Conservation (phyloP, 805 yeast species). For the Lachancea fermentati region DNA sequence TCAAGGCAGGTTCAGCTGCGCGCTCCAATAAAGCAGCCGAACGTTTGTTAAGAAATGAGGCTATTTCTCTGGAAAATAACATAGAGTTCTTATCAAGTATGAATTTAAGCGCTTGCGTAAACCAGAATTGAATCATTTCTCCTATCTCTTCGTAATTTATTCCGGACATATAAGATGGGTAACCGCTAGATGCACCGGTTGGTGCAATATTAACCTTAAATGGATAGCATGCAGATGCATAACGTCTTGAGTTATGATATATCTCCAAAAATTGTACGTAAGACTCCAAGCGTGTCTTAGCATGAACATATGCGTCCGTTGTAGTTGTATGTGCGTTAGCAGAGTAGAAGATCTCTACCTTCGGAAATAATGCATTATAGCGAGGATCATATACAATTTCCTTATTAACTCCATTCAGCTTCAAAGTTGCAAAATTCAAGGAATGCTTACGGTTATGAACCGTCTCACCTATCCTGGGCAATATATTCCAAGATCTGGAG, state of each 20-base stretch:
- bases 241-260: conserved; percentile 18
- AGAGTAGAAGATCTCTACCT: conserved; percentile 23
- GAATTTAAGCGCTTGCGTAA: conserved; percentile 19
- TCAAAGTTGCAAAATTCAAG: conserved; percentile 18
- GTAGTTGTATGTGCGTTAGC: conserved; percentile 22
- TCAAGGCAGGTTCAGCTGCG: background rate
- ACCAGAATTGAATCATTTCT: conserved; percentile 24
- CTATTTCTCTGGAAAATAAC: conserved; percentile 24
- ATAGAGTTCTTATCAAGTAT: conserved; percentile 23
- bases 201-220: conserved; percentile 4
- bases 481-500: conserved; percentile 18
- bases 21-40: background rate
- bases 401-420: conserved; percentile 23
- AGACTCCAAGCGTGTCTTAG: conserved; percentile 21
- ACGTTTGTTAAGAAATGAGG: conserved; percentile 16
- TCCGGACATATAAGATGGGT: conserved; percentile 9
- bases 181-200: conserved; percentile 1
- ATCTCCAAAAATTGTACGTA: conserved; percentile 17
- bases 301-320: conserved; percentile 16
- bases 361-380: conserved; percentile 20
- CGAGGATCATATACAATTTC: conserved; percentile 23
- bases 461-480: conserved; percentile 19
- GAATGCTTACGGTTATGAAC: conserved; percentile 18
- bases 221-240: conserved; percentile 20
- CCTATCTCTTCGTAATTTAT: conserved; percentile 19